Evolutionary conservation across 2,329 filamentous ascomycete species (phyloP).

Genomic region (Ilyonectria destructans): DNA sequence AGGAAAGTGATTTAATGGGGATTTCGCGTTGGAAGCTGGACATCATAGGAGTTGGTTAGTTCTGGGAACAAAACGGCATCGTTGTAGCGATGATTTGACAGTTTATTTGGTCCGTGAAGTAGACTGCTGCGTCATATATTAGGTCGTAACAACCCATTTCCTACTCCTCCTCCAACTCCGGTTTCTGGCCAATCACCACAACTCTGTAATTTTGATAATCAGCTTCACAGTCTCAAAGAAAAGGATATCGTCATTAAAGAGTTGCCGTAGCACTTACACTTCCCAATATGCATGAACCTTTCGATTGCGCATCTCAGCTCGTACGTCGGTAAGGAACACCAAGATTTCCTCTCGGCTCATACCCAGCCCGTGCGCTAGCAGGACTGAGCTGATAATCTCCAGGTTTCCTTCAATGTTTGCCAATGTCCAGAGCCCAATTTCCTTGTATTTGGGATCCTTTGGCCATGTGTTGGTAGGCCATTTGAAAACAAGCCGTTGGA

Average conservation of each 20-base stretch:
- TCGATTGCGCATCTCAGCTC: slow-evolving; percentile 30
- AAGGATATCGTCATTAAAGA: too few relatives aligned
- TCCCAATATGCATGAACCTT: slow-evolving; percentile 34
- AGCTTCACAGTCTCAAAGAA: fast-evolving
- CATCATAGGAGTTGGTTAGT: too few relatives aligned
- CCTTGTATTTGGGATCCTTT: slow-evolving; percentile 34
- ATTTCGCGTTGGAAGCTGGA: too few relatives aligned
- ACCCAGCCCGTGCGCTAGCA: slow-evolving; percentile 20
- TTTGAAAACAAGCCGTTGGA: slow-evolving; percentile 14
- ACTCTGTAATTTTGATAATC: background rate
- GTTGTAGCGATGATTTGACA: too few relatives aligned
- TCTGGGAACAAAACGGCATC: too few relatives aligned
- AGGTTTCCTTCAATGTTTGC: slow-evolving; percentile 30
- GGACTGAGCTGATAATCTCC: slow-evolving; percentile 22
- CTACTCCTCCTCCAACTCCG: background rate
- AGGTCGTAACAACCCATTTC: too few relatives aligned
- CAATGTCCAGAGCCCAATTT: slow-evolving; percentile 34
- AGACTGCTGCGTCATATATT: too few relatives aligned
- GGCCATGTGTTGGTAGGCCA: slow-evolving; percentile 37
- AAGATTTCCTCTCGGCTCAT: slow-evolving; percentile 34
- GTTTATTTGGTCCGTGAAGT: too few relatives aligned
- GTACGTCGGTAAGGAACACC: slow-evolving; percentile 22
- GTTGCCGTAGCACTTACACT: slow-evolving; percentile 11
- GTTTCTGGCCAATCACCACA: slow-evolving; percentile 34
- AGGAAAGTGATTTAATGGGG: too few relatives aligned